Evolutionary conservation across 495 filamentous ascomycete genomes (phyloP).

Genomic region (Durotheca rogersii): DNA sequence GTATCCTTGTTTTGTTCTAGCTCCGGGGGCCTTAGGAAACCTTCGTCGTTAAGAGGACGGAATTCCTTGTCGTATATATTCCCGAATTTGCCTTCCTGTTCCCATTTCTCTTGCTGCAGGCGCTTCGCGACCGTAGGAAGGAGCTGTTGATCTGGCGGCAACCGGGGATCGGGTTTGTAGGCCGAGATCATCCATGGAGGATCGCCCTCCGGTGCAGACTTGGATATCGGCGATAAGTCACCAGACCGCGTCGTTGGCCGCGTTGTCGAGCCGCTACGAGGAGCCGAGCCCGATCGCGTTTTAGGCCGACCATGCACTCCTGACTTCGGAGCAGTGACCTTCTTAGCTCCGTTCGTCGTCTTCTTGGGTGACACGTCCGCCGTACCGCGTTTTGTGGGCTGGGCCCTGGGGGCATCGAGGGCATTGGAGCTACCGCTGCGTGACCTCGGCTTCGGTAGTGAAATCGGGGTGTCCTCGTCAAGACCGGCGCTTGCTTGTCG

Average conservation of each 20-base stretch:
- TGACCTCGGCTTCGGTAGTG: conserved; percentile 61
- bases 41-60: conserved; percentile 66
- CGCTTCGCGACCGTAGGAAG: conserved; percentile 90
- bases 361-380: conserved; percentile 53
- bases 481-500: conserved; percentile 55
- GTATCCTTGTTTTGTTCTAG: conserved; percentile 40
- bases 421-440: conserved; percentile 66
- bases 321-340: conserved; percentile 46
- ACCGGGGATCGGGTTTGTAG: conserved; percentile 91
- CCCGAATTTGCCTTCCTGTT: conserved; percentile 80
- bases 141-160: conserved; percentile 93
- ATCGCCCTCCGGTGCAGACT: conserved; percentile 75
- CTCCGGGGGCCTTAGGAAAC: conserved; percentile 51
- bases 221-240: conserved; percentile 45
- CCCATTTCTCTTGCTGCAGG: conserved; percentile 93
- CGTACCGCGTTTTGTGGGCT: conserved; percentile 44
- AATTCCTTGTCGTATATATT: conserved; percentile 82
- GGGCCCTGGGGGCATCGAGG: conserved; percentile 46
- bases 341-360: conserved; percentile 35
- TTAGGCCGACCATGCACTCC: conserved; percentile 57
- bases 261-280: conserved; percentile 57
- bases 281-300: conserved; percentile 57
- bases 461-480: conserved; percentile 58
- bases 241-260: conserved; percentile 55
- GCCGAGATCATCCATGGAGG: conserved; percentile 93